These are phyloP conservation scores for Suhomyces coccinellae DNA, from an alignment of 1,139 yeast genomes.

Conservation along the genomic window DNA sequence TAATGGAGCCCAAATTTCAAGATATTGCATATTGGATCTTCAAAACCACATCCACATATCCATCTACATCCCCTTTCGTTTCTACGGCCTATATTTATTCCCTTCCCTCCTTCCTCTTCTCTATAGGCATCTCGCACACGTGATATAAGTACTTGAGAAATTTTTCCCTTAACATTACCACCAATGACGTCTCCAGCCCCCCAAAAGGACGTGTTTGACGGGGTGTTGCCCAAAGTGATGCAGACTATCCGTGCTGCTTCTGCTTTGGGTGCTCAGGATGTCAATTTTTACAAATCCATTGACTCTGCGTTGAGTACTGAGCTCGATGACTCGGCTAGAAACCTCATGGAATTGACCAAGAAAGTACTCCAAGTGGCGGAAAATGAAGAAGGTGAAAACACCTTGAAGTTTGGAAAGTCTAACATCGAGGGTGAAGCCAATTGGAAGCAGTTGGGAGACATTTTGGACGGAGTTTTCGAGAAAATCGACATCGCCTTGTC, in stretches of 20 bases:
- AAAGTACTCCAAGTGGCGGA: constrained; percentile 44
- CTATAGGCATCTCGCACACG: constrained; percentile 4
- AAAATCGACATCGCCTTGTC: constrained; percentile 60
- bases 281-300: constrained; percentile 69
- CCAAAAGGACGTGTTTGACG: constrained; percentile 20
- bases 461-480: constrained; percentile 73
- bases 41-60: too few species aligned
- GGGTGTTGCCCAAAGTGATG: constrained; percentile 44
- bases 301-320: constrained; percentile 50
- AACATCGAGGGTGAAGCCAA: constrained; percentile 30
- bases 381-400: constrained; percentile 28
- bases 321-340: constrained; percentile 44
- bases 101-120: background rate
- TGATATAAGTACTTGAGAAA: constrained; percentile 1
- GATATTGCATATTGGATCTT: too few species aligned
- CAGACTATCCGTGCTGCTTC: constrained; percentile 68
- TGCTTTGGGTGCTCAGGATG: constrained; percentile 77
- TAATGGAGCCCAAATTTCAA: background rate
- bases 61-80: background rate
- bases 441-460: constrained; percentile 65
- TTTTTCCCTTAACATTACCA: constrained; percentile 1
- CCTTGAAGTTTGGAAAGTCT: constrained; percentile 40
- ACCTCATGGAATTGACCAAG: constrained; percentile 55
- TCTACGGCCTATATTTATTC: background rate
- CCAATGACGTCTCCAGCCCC: constrained; percentile 4